phyloP scores from a whole-genome alignment of 345 rosid species.

The Leavenworthia alabamica region DNA sequence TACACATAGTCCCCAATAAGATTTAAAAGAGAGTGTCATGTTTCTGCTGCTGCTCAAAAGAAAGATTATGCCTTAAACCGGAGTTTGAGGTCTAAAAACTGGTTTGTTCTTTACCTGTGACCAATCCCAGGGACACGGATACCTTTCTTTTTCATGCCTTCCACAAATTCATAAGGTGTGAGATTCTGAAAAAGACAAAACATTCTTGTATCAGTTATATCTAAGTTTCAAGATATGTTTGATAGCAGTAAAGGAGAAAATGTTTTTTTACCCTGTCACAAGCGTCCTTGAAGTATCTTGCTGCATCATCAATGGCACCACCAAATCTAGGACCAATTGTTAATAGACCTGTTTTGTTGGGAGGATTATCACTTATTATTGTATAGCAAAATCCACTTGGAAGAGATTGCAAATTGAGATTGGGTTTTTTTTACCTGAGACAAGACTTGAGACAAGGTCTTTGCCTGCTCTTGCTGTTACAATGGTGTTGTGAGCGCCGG shows the following conservation, averaged over 20 bases:
- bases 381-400: neutral
- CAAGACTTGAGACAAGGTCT: constrained; percentile 96
- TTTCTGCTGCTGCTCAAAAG: neutral
- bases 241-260: neutral
- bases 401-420: neutral
- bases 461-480: constrained; percentile 99
- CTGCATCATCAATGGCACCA: constrained; percentile 97
- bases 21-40: neutral
- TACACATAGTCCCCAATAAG: constrained; percentile 10
- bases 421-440: constrained; percentile 49
- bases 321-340: constrained; percentile 98
- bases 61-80: neutral
- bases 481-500: constrained; percentile 93
- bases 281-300: constrained; percentile 96
- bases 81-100: neutral
- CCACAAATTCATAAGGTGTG: constrained; percentile 88
- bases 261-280: constrained; percentile 56
- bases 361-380: neutral
- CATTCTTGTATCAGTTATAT: neutral
- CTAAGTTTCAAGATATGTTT: constrained; percentile 6
- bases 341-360: constrained; percentile 61
- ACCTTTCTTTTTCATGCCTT: constrained; percentile 95
- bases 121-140: constrained; percentile 98
- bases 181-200: constrained; percentile 46
- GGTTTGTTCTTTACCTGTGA: constrained; percentile 56